Conservation (phyloP, 2,329 filamentous ascomycete genomes). For the Penicillium sp. region DNA sequence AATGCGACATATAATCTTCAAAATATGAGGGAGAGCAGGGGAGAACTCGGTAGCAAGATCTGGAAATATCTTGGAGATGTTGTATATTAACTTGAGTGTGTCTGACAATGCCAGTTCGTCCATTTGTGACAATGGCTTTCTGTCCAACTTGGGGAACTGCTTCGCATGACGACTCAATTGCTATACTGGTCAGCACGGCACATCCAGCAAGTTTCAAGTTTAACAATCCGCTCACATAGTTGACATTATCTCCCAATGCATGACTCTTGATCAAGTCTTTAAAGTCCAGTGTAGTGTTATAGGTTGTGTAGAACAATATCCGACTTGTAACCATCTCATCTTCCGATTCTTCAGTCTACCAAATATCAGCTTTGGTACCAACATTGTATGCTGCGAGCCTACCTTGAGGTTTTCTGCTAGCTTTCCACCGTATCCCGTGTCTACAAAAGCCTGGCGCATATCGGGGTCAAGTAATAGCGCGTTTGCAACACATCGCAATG, state of each 20-base stretch:
- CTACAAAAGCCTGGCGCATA: constrained; percentile 70
- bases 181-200: constrained; percentile 29
- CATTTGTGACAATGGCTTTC: constrained; percentile 46
- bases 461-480: constrained; percentile 68
- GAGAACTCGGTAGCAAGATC: constrained; percentile 63
- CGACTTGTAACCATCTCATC: constrained; percentile 84
- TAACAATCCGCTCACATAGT: constrained; percentile 42
- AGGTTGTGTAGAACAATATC: constrained; percentile 76
- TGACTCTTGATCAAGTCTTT: constrained; percentile 63
- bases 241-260: constrained; percentile 65
- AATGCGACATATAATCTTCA: constrained; percentile 65
- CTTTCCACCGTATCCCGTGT: constrained; percentile 65
- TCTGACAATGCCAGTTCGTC: constrained; percentile 78
- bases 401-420: constrained; percentile 68
- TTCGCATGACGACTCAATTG: constrained; percentile 70
- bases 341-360: constrained; percentile 66
- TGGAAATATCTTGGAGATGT: constrained; percentile 73
- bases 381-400: not conserved
- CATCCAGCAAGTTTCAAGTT: not conserved
- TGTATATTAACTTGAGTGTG: constrained; percentile 84
- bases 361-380: not conserved
- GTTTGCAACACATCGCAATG: constrained; percentile 80
- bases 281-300: constrained; percentile 68
- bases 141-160: constrained; percentile 47
- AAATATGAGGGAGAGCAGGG: constrained; percentile 65